phyloP scores from a whole-genome alignment of 2,329 filamentous ascomycete genomes.

The Alternaria consortialis region DNA sequence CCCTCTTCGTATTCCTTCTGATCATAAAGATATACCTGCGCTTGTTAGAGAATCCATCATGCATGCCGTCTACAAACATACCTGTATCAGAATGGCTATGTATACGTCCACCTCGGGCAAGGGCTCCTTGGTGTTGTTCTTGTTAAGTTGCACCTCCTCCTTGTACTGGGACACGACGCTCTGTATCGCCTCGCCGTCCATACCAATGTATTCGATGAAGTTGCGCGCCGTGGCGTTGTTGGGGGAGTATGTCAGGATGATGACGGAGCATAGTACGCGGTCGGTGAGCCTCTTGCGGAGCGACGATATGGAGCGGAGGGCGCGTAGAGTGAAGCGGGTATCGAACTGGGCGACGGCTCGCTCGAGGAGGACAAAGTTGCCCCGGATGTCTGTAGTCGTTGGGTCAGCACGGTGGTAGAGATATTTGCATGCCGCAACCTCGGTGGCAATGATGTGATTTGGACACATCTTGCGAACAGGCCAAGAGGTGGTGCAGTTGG shows the following conservation, averaged over 20 bases:
- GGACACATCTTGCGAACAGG: slow-evolving; percentile 40
- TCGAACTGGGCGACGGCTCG: slow-evolving; percentile 93
- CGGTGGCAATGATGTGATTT: slow-evolving; percentile 41
- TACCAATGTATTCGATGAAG: slow-evolving; percentile 74
- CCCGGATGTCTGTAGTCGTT: slow-evolving; percentile 79
- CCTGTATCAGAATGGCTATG: slow-evolving; percentile 75
- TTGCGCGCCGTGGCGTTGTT: slow-evolving; percentile 73
- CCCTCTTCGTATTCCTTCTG: slow-evolving; percentile 81
- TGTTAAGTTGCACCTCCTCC: slow-evolving; percentile 71
- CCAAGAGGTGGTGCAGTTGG: slow-evolving; percentile 29
- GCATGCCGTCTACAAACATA: slow-evolving; percentile 24
- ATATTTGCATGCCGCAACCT: slow-evolving; percentile 40
- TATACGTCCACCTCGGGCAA: slow-evolving; percentile 90
- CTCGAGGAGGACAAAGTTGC: slow-evolving; percentile 90
- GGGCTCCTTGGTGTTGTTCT: slow-evolving; percentile 74
- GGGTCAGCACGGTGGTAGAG: slow-evolving; percentile 44
- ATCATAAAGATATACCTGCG: slow-evolving; percentile 88
- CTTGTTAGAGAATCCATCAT: slow-evolving; percentile 21
- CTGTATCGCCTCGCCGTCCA: slow-evolving; percentile 70
- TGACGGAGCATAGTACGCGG: slow-evolving; percentile 81
- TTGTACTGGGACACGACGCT: slow-evolving; percentile 62
- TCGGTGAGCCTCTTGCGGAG: slow-evolving; percentile 89
- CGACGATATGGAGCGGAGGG: slow-evolving; percentile 92
- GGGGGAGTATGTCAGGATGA: slow-evolving; percentile 79
- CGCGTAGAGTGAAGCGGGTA: slow-evolving; percentile 91